Evolutionary conservation across 805 yeast species (phyloP).

Genomic region (Hanseniaspora hatyaiensis): DNA sequence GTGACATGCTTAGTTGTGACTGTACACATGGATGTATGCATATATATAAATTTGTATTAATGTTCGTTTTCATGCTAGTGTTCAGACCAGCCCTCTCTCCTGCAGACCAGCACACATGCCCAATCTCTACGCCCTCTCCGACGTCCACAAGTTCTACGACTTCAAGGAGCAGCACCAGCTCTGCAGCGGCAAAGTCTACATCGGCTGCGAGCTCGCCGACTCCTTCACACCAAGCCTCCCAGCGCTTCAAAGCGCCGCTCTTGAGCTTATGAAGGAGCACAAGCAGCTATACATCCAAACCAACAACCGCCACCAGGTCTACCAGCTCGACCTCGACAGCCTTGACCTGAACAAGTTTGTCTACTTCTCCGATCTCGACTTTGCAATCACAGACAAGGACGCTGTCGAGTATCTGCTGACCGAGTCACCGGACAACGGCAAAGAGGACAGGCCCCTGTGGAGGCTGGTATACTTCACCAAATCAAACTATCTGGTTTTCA

Average conservation of each 20-base stretch:
- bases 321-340: neutral
- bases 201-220: neutral
- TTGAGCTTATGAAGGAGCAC: conserved; percentile 4
- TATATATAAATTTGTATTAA: too few relatives aligned
- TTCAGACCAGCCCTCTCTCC: too few relatives aligned
- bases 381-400: neutral
- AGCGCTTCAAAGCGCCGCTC: neutral
- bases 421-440: conserved; percentile 2
- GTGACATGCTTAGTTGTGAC: too few relatives aligned
- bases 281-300: conserved; percentile 4
- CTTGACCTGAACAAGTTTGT: conserved; percentile 7
- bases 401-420: neutral
- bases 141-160: conserved; percentile 11
- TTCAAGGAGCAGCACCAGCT: conserved; percentile 12
- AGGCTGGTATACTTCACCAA: conserved; percentile 9
- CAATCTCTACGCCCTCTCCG: conserved; percentile 7
- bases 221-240: neutral
- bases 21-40: too few relatives aligned
- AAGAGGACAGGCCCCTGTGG: conserved; percentile 4
- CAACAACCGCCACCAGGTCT: neutral
- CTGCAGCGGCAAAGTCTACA: conserved; percentile 11
- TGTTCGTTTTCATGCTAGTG: too few relatives aligned
- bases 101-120: neutral
- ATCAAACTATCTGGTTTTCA: conserved; percentile 8
- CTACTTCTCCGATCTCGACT: neutral